Evolutionary conservation across 2,329 filamentous ascomycete genomes (phyloP), one percentile per base, ranked within the genome.

Genomic region (Hymenoscyphus infarciens): DNA sequence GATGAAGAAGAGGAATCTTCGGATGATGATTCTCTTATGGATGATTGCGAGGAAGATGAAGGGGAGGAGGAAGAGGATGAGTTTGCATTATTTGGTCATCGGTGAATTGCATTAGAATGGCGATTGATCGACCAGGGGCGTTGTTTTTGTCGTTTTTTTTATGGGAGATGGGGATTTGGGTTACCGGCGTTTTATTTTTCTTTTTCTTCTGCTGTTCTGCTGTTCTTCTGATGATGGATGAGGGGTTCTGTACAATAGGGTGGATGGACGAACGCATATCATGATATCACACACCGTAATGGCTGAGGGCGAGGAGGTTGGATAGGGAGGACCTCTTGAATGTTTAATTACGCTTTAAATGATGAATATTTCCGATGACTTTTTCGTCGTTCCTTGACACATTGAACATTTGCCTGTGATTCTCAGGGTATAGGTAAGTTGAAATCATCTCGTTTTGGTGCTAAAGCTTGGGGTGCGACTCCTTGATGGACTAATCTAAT

Each of bases 71-170:
- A 75, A 15, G 75, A 76, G 61, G 80, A 83, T 70, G 69, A 73
- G 35, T 81, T 82, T 68, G 78, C 80, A 63, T 76, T 83, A 62
- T 80, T 82, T 68, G 82, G 82, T 11, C 82, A 84, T 73, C 76
- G 79, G 66, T 83, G 64, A 72, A 31, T 13, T 31, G 13, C n/a
- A 16, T 33, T 31, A 16, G 33, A 11, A n/a, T 29, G 53, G 53
- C 25, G 29, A n/a, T 55, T 10, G 8, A 16, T 55, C 5, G 15
- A 16, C 13, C 33, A 38, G 2, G 13, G 35, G 35, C 35, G 35
- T 38, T 38, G 35, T 38, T 38, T 13, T 38, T 31, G 29, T 27
- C 2, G 25, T 10, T 27, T 52, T 8, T 31, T 3, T 55, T 55
- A 29, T 8, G 3, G 8, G 11, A 25, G 15, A 52, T 5, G 45